Evolutionary conservation across 2,329 filamentous ascomycete species (phyloP).

Genomic region (Biscogniauxia mediterranea): DNA sequence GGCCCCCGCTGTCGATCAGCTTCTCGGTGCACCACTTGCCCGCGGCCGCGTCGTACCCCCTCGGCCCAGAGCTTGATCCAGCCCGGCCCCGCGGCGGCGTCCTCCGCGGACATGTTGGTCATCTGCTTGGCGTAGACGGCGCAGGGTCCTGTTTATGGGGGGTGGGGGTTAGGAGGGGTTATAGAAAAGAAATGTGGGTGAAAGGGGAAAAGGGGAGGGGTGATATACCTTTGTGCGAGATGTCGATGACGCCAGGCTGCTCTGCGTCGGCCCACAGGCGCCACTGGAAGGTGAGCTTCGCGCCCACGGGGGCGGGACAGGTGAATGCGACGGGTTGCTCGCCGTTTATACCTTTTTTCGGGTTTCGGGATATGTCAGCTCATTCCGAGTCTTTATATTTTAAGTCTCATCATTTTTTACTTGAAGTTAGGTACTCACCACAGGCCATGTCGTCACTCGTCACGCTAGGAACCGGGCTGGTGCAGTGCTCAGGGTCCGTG

Average conservation of each 20-base stretch:
- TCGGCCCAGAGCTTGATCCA: conserved; percentile 80
- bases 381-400: too few species aligned
- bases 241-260: conserved; percentile 55
- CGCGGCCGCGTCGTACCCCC: conserved; percentile 57
- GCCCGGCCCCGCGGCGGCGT: conserved; percentile 58
- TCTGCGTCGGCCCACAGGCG: conserved; percentile 58
- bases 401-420: too few species aligned
- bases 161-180: neutral
- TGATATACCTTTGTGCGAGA: conserved; percentile 35
- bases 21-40: conserved; percentile 69
- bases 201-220: neutral
- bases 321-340: conserved; percentile 45
- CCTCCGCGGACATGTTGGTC: conserved; percentile 48
- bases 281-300: conserved; percentile 65
- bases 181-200: too few species aligned
- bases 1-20: conserved; percentile 62
- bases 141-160: conserved; percentile 60
- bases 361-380: neutral
- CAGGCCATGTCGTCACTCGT: conserved; percentile 66
- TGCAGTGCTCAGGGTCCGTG: conserved; percentile 49
- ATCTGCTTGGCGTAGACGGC: conserved; percentile 74
- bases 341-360: conserved; percentile 42
- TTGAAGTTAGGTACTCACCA: conserved; percentile 45
- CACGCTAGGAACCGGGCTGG: conserved; percentile 57
- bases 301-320: conserved; percentile 49